A percentile compares a stretch with the other conserved stretches of the same genome.
phyloP scores from a whole-genome alignment of 345 rosid genomes.

The Rubroshorea leprosula region DNA sequence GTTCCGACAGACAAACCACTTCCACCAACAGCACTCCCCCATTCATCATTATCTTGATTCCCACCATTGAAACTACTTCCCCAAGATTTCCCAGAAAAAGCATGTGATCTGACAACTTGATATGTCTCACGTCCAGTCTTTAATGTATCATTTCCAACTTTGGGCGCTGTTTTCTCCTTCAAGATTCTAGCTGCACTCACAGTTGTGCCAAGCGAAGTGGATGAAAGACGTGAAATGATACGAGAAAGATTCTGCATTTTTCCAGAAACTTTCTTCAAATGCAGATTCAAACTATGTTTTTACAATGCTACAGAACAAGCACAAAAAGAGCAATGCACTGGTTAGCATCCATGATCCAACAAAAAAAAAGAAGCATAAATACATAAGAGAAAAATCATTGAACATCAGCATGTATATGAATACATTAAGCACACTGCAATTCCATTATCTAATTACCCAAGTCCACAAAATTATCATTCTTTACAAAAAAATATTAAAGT shows the following conservation, averaged over 20 bases:
- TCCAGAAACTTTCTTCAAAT: neutral
- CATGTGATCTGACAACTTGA: slow-evolving; percentile 20
- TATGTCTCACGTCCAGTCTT: too few relatives aligned
- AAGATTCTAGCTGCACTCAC: slow-evolving; percentile 22
- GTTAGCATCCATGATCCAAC: too few relatives aligned
- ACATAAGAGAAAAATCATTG: too few relatives aligned
- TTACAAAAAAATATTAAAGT: too few relatives aligned
- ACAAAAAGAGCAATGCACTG: too few relatives aligned
- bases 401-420: too few relatives aligned
- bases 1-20: slow-evolving; percentile 32
- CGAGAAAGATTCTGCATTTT: slow-evolving; percentile 43
- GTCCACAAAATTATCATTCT: too few relatives aligned
- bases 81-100: slow-evolving; percentile 38
- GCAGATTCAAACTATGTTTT: neutral
- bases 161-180: slow-evolving; percentile 9
- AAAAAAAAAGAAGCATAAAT: too few relatives aligned
- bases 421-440: too few relatives aligned
- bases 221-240: slow-evolving; percentile 37
- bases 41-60: slow-evolving; percentile 25
- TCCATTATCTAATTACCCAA: too few relatives aligned
- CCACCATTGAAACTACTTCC: slow-evolving; percentile 34
- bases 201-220: slow-evolving; percentile 28
- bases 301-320: neutral
- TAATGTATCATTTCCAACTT: slow-evolving; percentile 5
- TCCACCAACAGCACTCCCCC: slow-evolving; percentile 27